phyloP scores from a whole-genome alignment of 1,284 basidiomycete species.

The Marasmius tenuissimus region DNA sequence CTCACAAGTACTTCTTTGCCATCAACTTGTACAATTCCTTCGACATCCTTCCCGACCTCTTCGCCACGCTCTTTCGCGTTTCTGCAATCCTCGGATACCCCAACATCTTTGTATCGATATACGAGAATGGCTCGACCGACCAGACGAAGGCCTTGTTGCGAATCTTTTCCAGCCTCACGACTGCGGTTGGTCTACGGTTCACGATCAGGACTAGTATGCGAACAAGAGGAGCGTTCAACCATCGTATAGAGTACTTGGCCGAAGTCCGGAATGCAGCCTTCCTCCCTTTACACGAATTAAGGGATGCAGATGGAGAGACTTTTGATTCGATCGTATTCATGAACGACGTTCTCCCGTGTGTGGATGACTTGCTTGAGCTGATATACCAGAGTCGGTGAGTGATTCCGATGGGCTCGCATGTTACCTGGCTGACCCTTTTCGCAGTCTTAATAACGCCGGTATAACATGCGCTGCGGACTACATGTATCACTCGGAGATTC shows the following conservation, averaged over 20 bases:
- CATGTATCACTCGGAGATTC: slow-evolving; percentile 95
- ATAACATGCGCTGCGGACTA: slow-evolving; percentile 97
- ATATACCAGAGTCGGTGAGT: slow-evolving; percentile 70
- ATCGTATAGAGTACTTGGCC: slow-evolving; percentile 97
- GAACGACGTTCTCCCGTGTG: slow-evolving; percentile 96
- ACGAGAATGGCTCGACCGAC: slow-evolving; percentile 95
- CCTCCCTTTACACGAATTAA: slow-evolving; percentile 87
- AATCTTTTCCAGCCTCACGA: slow-evolving; percentile 89
- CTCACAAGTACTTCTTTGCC: slow-evolving; percentile 96
- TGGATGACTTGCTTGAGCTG: slow-evolving; percentile 93
- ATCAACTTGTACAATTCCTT: slow-evolving; percentile 99
- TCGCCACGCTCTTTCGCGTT: slow-evolving; percentile 92
- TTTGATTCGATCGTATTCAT: slow-evolving; percentile 97
- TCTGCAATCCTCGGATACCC: slow-evolving; percentile 90
- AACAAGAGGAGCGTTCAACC: slow-evolving; percentile 93
- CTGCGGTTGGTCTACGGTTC: slow-evolving; percentile 85
- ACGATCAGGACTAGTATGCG: slow-evolving; percentile 89
- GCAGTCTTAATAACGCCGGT: slow-evolving; percentile 87
- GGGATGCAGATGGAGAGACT: slow-evolving; percentile 86
- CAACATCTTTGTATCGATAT: slow-evolving; percentile 95
- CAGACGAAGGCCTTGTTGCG: slow-evolving; percentile 93
- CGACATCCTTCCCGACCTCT: slow-evolving; percentile 94
- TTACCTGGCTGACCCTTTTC: slow-evolving; percentile 23
- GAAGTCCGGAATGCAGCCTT: slow-evolving; percentile 96
- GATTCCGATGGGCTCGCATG: background rate